Base-by-base conservation (phyloP, 1,284 basidiomycete species). In the Cutaneotrichosporon mucoides region DNA sequence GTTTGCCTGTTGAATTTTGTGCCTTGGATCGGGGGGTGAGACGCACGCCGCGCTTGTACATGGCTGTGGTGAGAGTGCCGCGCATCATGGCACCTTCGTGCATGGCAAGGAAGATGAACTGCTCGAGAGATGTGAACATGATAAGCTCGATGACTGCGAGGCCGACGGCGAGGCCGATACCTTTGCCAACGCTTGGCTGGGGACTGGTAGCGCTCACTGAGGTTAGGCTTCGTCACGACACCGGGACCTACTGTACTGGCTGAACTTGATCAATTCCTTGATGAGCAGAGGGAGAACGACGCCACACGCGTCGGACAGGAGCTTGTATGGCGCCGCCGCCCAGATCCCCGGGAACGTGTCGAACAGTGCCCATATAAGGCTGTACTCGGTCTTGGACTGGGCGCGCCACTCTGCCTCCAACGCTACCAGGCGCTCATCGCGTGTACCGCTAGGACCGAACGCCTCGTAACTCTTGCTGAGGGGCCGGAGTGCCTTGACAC, bases 1-100 rank as follows among this genome's bases (percentile, higher is more conserved):
- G 81, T 52, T 84, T 83, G 8, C 87, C 83, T 66, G 88, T 90
- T 1, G 88, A 84, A 43, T 91, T 82, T 0, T 84, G 86, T 2
- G 85, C 84, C 8, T 91, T 84, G 12, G 89, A 85, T 44, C 88
- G 85, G 10, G 87, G 84, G 6, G 87, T 87, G 47, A 94, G 81
- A 42, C 81, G 83, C 44, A 92, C 81, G 0, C 88, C 86, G 43
- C 86, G 85, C 24, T 83, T 82, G 76, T 92, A 95, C 53, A 94
- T 87, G 10, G 88, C 86, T 0, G 88, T 85, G 68, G 93, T 93
- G 53, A 94, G 83, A 53, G 36, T 8, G 38, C 56, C 9, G 52
- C 36, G 38, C 50, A 44, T 34, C 24, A 5, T 8, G 38, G 49
- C 36, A 48, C 24, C 24, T 3, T 24, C 24, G 24, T 24, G 24